phyloP scores from a whole-genome alignment of 257 asterid species.

The Ilex aquifolium region DNA sequence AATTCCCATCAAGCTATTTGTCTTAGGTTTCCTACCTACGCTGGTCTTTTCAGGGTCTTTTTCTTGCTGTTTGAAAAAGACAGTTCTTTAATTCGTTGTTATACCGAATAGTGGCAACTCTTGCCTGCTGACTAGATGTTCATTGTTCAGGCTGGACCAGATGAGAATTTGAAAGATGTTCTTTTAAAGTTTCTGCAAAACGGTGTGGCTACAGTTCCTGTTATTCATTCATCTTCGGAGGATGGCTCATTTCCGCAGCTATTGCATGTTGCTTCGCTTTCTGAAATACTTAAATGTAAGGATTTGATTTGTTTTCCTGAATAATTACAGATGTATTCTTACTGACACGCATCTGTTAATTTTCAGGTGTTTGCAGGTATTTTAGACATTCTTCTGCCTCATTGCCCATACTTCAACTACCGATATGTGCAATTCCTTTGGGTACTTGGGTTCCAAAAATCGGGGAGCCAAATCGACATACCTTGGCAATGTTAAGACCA shows the following conservation, averaged over 20 bases:
- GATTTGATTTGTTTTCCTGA: background rate
- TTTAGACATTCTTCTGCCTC: slow-evolving; percentile 74
- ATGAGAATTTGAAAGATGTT: slow-evolving; percentile 72
- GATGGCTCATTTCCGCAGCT: slow-evolving; percentile 72
- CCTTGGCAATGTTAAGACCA: slow-evolving; percentile 81
- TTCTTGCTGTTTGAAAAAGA: too few relatives aligned
- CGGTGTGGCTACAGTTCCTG: slow-evolving; percentile 72
- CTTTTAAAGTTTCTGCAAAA: slow-evolving; percentile 72
- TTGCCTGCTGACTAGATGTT: too few relatives aligned
- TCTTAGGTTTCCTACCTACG: too few relatives aligned
- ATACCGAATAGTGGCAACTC: too few relatives aligned
- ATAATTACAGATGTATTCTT: background rate
- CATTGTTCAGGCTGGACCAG: slow-evolving; percentile 79
- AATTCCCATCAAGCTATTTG: too few relatives aligned
- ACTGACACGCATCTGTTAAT: slow-evolving; percentile 10
- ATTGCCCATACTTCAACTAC: slow-evolving; percentile 65
- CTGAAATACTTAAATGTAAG: slow-evolving; percentile 77
- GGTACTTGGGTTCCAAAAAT: slow-evolving; percentile 93
- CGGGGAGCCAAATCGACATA: slow-evolving; percentile 66
- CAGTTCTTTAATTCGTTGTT: too few relatives aligned
- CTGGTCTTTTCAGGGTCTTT: too few relatives aligned
- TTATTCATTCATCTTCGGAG: slow-evolving; percentile 55
- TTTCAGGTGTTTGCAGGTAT: slow-evolving; percentile 76
- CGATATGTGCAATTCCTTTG: slow-evolving; percentile 58
- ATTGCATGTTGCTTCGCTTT: slow-evolving; percentile 84